These are phyloP conservation scores for Microdochium trichocladiopsis DNA, from an alignment of 2,329 filamentous ascomycete species.

Conservation along the genomic window DNA sequence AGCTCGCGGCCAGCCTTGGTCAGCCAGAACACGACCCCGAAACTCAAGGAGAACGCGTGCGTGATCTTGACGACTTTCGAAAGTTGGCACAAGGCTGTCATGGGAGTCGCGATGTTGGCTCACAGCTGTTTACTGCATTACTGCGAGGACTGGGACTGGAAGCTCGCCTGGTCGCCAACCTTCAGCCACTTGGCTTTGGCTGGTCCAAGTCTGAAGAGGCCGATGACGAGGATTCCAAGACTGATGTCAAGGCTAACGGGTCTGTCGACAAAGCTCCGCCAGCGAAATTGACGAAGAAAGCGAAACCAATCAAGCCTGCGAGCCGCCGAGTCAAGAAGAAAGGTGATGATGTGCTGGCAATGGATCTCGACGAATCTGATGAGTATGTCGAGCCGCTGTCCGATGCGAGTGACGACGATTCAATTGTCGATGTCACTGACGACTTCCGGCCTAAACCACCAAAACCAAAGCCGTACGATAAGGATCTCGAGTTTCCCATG, in stretches of 20 bases:
- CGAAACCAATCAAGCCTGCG: constrained; percentile 10
- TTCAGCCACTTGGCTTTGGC: constrained; percentile 84
- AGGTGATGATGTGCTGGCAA: constrained; percentile 15
- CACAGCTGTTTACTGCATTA: constrained; percentile 84
- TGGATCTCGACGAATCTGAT: constrained; percentile 34
- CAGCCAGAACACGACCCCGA: constrained; percentile 51
- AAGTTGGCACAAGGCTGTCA: constrained; percentile 59
- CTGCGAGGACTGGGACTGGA: constrained; percentile 76
- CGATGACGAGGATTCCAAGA: constrained; percentile 37
- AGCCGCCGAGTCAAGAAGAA: constrained; percentile 14
- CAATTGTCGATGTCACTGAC: constrained; percentile 48
- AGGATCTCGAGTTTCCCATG: constrained; percentile 73
- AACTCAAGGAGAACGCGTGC: constrained; percentile 70
- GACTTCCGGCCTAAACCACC: constrained; percentile 30
- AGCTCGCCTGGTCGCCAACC: constrained; percentile 71
- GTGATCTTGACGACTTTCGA: constrained; percentile 60
- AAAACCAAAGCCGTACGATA: constrained; percentile 52
- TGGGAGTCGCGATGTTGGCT: constrained; percentile 81
- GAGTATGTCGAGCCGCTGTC: constrained; percentile 38
- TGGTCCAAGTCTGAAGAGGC: constrained; percentile 86
- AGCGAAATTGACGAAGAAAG: constrained; percentile 4
- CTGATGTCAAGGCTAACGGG: constrained; percentile 7
- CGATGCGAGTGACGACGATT: constrained; percentile 50
- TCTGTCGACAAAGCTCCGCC: constrained; percentile 9
- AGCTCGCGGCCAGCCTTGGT: constrained; percentile 64